Evolutionary conservation across 768 basidiomycete species (phyloP).

Genomic region (Tricholoma bakamatsutake): DNA sequence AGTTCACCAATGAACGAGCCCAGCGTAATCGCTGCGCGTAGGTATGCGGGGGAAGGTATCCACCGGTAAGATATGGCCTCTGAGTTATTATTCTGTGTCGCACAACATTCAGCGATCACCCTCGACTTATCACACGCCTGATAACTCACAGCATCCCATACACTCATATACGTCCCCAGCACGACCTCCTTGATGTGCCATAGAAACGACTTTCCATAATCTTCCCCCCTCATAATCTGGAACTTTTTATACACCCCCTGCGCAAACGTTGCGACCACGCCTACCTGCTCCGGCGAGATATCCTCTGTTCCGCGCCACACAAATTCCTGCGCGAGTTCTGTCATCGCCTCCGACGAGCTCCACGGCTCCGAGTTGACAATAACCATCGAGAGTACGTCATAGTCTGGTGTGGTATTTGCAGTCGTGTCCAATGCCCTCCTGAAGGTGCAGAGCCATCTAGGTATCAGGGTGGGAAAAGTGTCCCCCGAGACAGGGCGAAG

Average conservation of each 20-base stretch:
- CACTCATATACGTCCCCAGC: conserved; percentile 14
- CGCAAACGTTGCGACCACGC: conserved; percentile 5
- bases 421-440: conserved; percentile 3
- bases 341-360: conserved; percentile 9
- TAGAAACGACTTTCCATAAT: conserved; percentile 8
- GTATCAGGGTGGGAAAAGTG: conserved; percentile 7
- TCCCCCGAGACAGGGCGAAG: conserved; percentile 6
- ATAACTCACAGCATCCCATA: conserved; percentile 17
- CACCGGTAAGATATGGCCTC: conserved; percentile 12
- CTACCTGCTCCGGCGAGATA: conserved; percentile 2
- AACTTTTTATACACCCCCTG: conserved; percentile 8
- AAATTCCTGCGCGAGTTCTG: conserved; percentile 15
- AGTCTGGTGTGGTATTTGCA: not conserved
- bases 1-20: conserved; percentile 9
- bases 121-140: not conserved
- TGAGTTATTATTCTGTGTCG: conserved; percentile 6
- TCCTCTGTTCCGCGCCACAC: conserved; percentile 13
- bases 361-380: conserved; percentile 8
- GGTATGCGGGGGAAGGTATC: not conserved
- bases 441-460: conserved; percentile 13
- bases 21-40: conserved; percentile 7
- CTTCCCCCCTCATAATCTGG: conserved; percentile 7
- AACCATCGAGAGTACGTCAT: conserved; percentile 10
- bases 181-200: conserved; percentile 15
- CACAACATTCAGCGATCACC: not conserved